Base-by-base conservation (phyloP, 805 yeast genomes). In the Ogataea trehaloabstinens region DNA sequence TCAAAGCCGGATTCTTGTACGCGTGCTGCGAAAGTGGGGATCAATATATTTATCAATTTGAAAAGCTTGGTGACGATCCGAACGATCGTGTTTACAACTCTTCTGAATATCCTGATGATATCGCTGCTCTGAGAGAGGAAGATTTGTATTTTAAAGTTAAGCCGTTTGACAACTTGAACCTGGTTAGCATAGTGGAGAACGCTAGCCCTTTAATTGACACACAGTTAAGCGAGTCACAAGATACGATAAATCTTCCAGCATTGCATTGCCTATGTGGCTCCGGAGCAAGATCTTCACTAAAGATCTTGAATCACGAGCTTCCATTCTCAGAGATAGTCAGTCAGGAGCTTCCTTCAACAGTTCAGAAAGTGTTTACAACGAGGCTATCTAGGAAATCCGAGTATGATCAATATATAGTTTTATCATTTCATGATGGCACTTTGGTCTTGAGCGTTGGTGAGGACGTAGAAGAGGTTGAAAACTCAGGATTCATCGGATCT, bases 381-480 rank as follows among this genome's bases (percentile, higher is more conserved):
- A 77, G 73, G 48, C 52, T 73, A 4, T 52, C 61, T 2, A 46
- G 60, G 2, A 57, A 58, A 5, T 80, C 82, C 31, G 54, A 51
- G 5, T 70, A 57, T 51, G 90, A 85, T 52, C 74, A 74, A 37
- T 83, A 77, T 48, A 71, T 88, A 42, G 77, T 87, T 2, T 64
- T 88, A 3, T 70, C 91, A 1, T 75, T 81, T 48, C 59, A 74
- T 17, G 81, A 79, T 34, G 74, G 81, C 3, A 87, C 96, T 0
- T 66, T 85, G 40, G 84, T 88, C 0, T 61, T 93, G 13, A 73
- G 84, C 2, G 79, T 87, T 35, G 95, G 93, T 6, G 95, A 85
- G 47, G 78, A 77, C 0, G 86, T 86, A 2, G 89, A 83, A 41
- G 89, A 85, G 51, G 83, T 82, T 6, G 69, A 75, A 1, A 49